These are phyloP conservation scores for Alternaria arbusti DNA, from an alignment of 2,329 filamentous ascomycete genomes.

Conservation along the genomic window DNA sequence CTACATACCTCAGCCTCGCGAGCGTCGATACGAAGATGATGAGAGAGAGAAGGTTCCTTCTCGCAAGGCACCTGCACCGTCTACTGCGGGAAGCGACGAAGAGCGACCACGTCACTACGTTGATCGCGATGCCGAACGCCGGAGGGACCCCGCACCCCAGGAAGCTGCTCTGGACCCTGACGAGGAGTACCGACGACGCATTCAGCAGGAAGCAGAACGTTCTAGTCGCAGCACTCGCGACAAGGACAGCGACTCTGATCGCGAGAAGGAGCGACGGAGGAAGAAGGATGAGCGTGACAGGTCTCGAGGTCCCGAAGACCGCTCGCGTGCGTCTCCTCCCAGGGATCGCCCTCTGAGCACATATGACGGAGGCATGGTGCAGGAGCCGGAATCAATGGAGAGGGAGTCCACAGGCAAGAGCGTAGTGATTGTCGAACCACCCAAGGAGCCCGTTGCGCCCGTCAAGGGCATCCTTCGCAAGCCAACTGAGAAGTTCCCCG, in stretches of 20 bases:
- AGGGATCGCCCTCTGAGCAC: slow-evolving; percentile 35
- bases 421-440: slow-evolving; percentile 72
- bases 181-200: slow-evolving; percentile 58
- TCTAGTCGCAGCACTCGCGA: slow-evolving; percentile 34
- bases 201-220: slow-evolving; percentile 54
- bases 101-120: slow-evolving; percentile 47
- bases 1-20: slow-evolving; percentile 33
- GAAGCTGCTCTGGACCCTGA: slow-evolving; percentile 53
- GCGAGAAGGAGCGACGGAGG: slow-evolving; percentile 43
- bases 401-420: slow-evolving; percentile 36
- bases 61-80: slow-evolving; percentile 30
- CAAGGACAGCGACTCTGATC: slow-evolving; percentile 44
- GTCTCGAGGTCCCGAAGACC: slow-evolving; percentile 36
- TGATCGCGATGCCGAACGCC: slow-evolving; percentile 43
- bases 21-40: slow-evolving; percentile 44
- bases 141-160: slow-evolving; percentile 38
- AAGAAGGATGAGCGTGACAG: slow-evolving; percentile 43
- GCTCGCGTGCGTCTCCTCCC: slow-evolving; percentile 31
- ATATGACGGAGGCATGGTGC: slow-evolving; percentile 38
- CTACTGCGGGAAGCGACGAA: slow-evolving; percentile 44
- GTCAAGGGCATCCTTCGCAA: slow-evolving; percentile 82
- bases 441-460: slow-evolving; percentile 69
- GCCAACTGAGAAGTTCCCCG: slow-evolving; percentile 83
- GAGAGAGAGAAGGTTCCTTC: slow-evolving; percentile 29
- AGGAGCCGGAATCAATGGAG: slow-evolving; percentile 43